Percentiles rank a stretch among this genome's conserved stretches.
Evolutionary conservation across 257 asterid genomes (phyloP).

Genomic region (Hygrophila difformis): DNA sequence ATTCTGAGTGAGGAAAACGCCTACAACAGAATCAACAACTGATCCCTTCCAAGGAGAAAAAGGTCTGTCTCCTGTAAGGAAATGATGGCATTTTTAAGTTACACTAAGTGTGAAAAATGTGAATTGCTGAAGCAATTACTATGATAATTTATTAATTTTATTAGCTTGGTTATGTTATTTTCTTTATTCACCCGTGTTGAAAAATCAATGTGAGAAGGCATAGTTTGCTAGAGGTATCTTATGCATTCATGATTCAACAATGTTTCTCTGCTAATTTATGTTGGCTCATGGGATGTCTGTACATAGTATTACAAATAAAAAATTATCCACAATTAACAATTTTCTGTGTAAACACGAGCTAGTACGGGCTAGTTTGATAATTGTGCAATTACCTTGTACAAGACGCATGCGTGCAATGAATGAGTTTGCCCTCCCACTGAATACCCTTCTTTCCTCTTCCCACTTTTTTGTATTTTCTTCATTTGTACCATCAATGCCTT

Average conservation of each 20-base stretch:
- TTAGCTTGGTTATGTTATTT: too few relatives aligned
- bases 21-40: conserved; percentile 66
- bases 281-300: too few relatives aligned
- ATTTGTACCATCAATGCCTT: conserved; percentile 47
- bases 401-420: conserved; percentile 76
- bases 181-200: too few relatives aligned
- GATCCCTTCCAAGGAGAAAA: conserved; percentile 84
- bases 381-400: conserved; percentile 45
- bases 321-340: background rate
- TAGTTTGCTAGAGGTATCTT: background rate
- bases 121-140: background rate
- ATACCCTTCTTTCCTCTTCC: conserved; percentile 58
- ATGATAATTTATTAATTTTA: too few relatives aligned
- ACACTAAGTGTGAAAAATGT: too few relatives aligned
- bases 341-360: background rate
- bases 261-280: too few relatives aligned
- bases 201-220: too few relatives aligned
- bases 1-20: conserved; percentile 73
- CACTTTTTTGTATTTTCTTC: conserved; percentile 53
- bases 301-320: too few relatives aligned
- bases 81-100: conserved; percentile 10
- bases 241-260: too few relatives aligned
- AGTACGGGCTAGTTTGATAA: background rate
- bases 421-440: conserved; percentile 53
- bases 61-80: conserved; percentile 47